Base-by-base conservation (phyloP, 1,139 yeast species). In the Protomyces gravidus region DNA sequence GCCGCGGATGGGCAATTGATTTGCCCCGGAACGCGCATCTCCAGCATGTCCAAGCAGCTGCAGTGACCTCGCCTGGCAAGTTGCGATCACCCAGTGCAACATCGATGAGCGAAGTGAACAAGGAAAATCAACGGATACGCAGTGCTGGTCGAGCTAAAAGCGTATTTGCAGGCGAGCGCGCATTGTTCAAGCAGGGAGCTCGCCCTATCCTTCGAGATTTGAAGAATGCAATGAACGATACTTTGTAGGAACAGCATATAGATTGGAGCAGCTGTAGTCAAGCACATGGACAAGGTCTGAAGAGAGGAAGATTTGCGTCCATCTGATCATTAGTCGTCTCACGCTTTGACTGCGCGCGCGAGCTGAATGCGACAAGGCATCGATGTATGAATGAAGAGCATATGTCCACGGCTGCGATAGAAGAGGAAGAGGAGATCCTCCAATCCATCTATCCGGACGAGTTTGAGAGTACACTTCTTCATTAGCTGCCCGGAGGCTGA, bases 1-100 rank as follows among this genome's bases (percentile, higher is more conserved):
- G 74, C 3, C 78, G 81, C 60, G 76, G 78, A 0, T 90, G 97
- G 96, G 75, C 84, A 48, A 79, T 82, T 65, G 71, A 76, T 51
- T 70, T 85, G 25, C 84, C 85, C 2, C 64, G 67, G 9, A 68
- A 70, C 23, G 64, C 64, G n/a, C 65, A 61, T 32, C 39, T 55
- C 25, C 15, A 21, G 25, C 64, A 62, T 25, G 15, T 15, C n/a
- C 36, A 30, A 5, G 15, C 36, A 5, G 36, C 13, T 7, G 36
- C 7, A 3, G 7, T 30, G 15, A 30, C 9, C 36, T 30, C 4
- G 36, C n/a, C 36, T 5, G n/a, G 4, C 11, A 15, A 4, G 11
- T 13, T 15, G 11, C 36, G 36, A 5, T n/a, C n/a, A n/a, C 28
- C n/a, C 15, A 15, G 2, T 30, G 45, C 2, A n/a, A n/a, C n/a